phyloP scores from a whole-genome alignment of 2,329 filamentous ascomycete species.

The Xylariales sp. region DNA sequence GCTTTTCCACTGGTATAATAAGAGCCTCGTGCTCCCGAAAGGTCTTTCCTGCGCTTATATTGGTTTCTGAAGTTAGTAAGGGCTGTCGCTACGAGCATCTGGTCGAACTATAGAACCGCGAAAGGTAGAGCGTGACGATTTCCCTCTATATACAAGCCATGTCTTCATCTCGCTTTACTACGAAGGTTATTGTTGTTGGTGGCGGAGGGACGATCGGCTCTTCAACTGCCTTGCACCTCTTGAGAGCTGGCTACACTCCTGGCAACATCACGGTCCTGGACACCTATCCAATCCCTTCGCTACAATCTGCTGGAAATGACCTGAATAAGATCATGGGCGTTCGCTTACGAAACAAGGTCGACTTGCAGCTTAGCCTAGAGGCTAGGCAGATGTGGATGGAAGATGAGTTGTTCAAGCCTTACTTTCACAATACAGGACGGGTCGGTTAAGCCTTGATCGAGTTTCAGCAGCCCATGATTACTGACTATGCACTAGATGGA shows the following conservation, averaged over 20 bases:
- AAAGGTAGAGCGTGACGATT: background rate
- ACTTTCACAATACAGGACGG: slow-evolving; percentile 39
- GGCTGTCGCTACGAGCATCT: background rate
- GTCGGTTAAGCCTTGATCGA: slow-evolving; percentile 20
- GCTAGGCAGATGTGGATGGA: slow-evolving; percentile 34
- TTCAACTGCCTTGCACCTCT: slow-evolving; percentile 41
- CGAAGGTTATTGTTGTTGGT: slow-evolving; percentile 35
- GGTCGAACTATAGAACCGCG: background rate
- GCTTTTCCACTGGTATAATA: background rate
- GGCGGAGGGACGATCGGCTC: slow-evolving; percentile 43
- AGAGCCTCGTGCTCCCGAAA: background rate
- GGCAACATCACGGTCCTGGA: slow-evolving; percentile 42
- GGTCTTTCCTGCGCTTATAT: background rate
- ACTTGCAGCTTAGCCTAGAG: slow-evolving; percentile 26
- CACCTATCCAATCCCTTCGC: slow-evolving; percentile 38
- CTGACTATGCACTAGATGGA: slow-evolving; percentile 20
- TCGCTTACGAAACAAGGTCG: slow-evolving; percentile 24
- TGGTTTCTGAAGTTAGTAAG: no score
- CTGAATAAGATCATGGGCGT: slow-evolving; percentile 43
- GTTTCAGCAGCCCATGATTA: background rate
- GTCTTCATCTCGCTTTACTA: slow-evolving; percentile 16
- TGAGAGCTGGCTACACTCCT: slow-evolving; percentile 35
- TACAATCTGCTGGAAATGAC: slow-evolving; percentile 41
- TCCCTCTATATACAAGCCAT: slow-evolving; percentile 16
- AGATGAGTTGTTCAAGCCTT: slow-evolving; percentile 37